Evolutionary conservation across 2,329 filamentous ascomycete genomes (phyloP).

Genomic region (Septoria petroselini): DNA sequence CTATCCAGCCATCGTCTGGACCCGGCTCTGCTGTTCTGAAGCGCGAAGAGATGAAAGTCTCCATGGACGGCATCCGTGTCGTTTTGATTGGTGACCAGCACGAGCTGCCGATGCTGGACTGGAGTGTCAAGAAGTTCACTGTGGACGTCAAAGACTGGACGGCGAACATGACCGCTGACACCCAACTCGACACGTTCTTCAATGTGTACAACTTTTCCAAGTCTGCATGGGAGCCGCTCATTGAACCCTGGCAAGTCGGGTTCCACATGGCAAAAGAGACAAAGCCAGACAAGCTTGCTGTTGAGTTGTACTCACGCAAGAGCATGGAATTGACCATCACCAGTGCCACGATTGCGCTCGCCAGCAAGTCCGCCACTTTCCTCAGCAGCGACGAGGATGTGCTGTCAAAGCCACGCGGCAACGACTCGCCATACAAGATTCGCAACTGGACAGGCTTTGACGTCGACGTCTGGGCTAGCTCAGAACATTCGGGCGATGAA

Average conservation of each 20-base stretch:
- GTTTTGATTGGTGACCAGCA: slow-evolving; percentile 94
- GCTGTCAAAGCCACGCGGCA: slow-evolving; percentile 84
- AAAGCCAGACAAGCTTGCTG: slow-evolving; percentile 69
- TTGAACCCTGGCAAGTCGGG: slow-evolving; percentile 95
- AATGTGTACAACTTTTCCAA: slow-evolving; percentile 99
- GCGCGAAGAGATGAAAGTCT: slow-evolving; percentile 78
- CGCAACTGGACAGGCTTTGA: slow-evolving; percentile 95
- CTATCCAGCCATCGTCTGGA: slow-evolving; percentile 37
- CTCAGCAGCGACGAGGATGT: slow-evolving; percentile 85
- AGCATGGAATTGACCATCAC: slow-evolving; percentile 89
- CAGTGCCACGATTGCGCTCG: slow-evolving; percentile 86
- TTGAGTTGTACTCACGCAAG: slow-evolving; percentile 86
- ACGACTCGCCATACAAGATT: slow-evolving; percentile 88
- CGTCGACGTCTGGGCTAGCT: slow-evolving; percentile 76
- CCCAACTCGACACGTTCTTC: slow-evolving; percentile 86
- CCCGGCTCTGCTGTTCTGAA: slow-evolving; percentile 55
- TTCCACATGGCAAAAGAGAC: slow-evolving; percentile 80
- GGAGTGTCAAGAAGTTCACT: slow-evolving; percentile 86
- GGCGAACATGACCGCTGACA: slow-evolving; percentile 77
- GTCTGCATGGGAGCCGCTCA: slow-evolving; percentile 92
- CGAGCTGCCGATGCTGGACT: slow-evolving; percentile 89
- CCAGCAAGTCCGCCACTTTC: slow-evolving; percentile 89
- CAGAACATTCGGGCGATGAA: slow-evolving; percentile 55
- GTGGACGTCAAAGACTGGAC: slow-evolving; percentile 89
- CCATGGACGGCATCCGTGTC: slow-evolving; percentile 82